Evolutionary conservation across 164 flowering plant species (phyloP).

Genomic region (Vitis cinerea): DNA sequence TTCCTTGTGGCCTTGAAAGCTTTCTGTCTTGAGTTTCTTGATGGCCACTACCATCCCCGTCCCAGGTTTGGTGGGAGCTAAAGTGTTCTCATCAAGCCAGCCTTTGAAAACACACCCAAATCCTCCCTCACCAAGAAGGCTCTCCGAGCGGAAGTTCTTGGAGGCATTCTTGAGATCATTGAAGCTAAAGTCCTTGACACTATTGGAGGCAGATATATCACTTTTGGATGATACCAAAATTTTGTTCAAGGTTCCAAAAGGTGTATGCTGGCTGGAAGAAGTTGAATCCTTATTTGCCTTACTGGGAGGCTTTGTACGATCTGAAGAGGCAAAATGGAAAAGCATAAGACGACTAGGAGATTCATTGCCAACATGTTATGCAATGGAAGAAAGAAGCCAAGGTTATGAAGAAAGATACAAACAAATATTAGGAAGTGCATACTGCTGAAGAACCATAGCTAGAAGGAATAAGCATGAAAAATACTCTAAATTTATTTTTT

Average conservation of each 20-base stretch:
- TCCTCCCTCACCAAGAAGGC: constrained; percentile 86
- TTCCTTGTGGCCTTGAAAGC: constrained; percentile 89
- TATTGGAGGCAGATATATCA: constrained; percentile 24
- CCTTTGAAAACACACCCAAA: constrained; percentile 90
- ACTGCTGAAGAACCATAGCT: too few species aligned
- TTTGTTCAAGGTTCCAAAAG: constrained; percentile 10
- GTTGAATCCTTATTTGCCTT: constrained; percentile 15
- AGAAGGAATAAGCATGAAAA: too few species aligned
- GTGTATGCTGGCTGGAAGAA: constrained; percentile 14
- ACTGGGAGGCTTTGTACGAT: constrained; percentile 10
- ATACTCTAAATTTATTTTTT: too few species aligned
- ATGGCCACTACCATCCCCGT: constrained; percentile 68
- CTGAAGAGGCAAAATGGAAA: constrained; percentile 16
- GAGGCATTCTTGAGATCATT: constrained; percentile 74
- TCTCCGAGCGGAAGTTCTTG: constrained; percentile 64
- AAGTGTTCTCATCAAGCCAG: constrained; percentile 67
- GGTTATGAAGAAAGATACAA: not conserved
- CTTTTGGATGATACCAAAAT: constrained; percentile 16
- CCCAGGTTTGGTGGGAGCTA: constrained; percentile 63
- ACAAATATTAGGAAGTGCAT: not conserved
- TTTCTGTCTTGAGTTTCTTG: constrained; percentile 64
- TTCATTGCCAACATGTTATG: not conserved
- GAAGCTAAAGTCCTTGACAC: constrained; percentile 60
- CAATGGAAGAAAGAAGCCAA: not conserved
- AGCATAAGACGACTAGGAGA: not conserved